These are phyloP conservation scores for Rosellinia necatrix DNA, from an alignment of 2,329 filamentous ascomycete species.

Conservation along the genomic window DNA sequence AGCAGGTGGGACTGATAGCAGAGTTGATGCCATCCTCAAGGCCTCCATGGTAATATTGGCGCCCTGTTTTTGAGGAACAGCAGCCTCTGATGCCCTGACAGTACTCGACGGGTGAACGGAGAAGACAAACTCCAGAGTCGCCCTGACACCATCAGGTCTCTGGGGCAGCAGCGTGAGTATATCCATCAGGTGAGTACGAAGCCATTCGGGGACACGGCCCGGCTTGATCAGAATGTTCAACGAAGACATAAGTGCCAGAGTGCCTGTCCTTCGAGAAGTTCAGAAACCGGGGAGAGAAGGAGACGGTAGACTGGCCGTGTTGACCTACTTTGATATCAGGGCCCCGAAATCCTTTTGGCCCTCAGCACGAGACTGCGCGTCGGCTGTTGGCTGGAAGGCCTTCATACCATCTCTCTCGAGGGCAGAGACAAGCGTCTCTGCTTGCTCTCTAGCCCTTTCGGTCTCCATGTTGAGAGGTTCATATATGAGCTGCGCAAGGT, in stretches of 20 bases:
- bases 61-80: slow-evolving; percentile 57
- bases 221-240: slow-evolving; percentile 69
- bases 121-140: slow-evolving; percentile 73
- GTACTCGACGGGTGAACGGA: slow-evolving; percentile 65
- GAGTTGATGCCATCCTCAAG: slow-evolving; percentile 63
- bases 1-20: slow-evolving; percentile 64
- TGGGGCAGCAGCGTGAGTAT: slow-evolving; percentile 65
- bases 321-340: slow-evolving; percentile 54
- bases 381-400: slow-evolving; percentile 53
- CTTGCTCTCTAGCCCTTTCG: slow-evolving; percentile 10
- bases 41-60: slow-evolving; percentile 72
- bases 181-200: slow-evolving; percentile 60
- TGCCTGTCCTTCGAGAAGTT: slow-evolving; percentile 50
- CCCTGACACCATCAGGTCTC: slow-evolving; percentile 65
- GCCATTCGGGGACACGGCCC: slow-evolving; percentile 60
- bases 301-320: slow-evolving; percentile 18
- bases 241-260: slow-evolving; percentile 57
- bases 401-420: slow-evolving; percentile 48
- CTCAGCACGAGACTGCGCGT: slow-evolving; percentile 41
- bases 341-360: slow-evolving; percentile 49
- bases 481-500: too few relatives aligned
- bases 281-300: slow-evolving; percentile 29
- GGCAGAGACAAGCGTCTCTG: slow-evolving; percentile 40
- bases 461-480: slow-evolving; percentile 24
- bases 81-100: slow-evolving; percentile 46